phyloP scores from a whole-genome alignment of 305 asterid genomes.

The Lippia alba region DNA sequence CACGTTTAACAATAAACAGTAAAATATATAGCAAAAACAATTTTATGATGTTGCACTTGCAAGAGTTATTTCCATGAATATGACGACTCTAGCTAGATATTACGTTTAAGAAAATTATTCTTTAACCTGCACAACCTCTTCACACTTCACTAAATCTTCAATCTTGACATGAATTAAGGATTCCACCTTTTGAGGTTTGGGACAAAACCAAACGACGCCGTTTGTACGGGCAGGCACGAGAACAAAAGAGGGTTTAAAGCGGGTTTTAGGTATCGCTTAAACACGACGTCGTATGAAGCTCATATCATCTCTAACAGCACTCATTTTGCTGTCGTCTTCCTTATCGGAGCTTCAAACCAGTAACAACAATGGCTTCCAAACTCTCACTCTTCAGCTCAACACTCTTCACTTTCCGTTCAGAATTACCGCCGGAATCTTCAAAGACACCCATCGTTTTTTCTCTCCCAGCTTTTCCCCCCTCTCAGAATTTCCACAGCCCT shows the following conservation, averaged over 20 bases:
- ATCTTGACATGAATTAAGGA: too few relatives aligned
- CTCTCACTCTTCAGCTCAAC: constrained; percentile 48
- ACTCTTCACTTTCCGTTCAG: constrained; percentile 37
- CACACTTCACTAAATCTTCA: too few relatives aligned
- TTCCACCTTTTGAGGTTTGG: too few relatives aligned
- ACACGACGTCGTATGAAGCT: constrained; percentile 9
- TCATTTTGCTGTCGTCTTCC: background rate
- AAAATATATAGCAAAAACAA: too few relatives aligned
- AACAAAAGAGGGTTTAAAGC: constrained; percentile 15
- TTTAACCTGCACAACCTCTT: too few relatives aligned
- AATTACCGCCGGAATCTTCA: constrained; percentile 39
- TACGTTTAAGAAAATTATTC: too few relatives aligned
- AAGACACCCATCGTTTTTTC: constrained; percentile 28
- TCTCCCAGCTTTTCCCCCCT: constrained; percentile 18
- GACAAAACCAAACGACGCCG: background rate
- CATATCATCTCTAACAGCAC: constrained; percentile 4
- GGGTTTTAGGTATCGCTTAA: constrained; percentile 18
- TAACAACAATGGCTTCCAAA: constrained; percentile 36
- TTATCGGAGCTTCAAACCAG: constrained; percentile 1
- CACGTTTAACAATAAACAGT: too few relatives aligned
- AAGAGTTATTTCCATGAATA: too few relatives aligned
- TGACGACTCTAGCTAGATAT: too few relatives aligned
- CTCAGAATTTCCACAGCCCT: constrained; percentile 35
- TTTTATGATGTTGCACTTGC: too few relatives aligned
- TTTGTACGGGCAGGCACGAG: background rate